Percentiles rank a stretch among this genome's conserved stretches.
phyloP scores from a whole-genome alignment of 2,329 filamentous ascomycete genomes.

The Fusarium papillatum region DNA sequence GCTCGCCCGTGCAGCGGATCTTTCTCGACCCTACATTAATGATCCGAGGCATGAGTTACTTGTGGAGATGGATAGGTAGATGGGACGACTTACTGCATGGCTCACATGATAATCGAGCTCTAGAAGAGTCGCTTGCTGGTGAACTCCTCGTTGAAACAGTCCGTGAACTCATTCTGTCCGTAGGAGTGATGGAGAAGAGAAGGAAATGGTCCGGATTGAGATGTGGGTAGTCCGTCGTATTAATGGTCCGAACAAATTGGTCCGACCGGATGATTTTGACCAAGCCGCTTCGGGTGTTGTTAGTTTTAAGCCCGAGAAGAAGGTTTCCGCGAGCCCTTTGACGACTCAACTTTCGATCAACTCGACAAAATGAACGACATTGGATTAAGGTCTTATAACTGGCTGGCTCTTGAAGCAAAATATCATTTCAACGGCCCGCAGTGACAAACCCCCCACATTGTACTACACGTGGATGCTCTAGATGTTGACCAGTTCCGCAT shows the following conservation, averaged over 20 bases:
- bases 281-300: neutral
- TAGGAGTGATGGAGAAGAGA: neutral
- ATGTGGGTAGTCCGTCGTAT: neutral
- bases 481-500: neutral
- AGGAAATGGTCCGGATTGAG: neutral
- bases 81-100: neutral
- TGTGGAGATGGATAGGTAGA: neutral
- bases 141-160: neutral
- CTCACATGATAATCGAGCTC: neutral
- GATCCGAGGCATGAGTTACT: neutral
- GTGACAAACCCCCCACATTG: too few relatives aligned
- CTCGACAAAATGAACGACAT: neutral
- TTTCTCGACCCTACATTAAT: neutral
- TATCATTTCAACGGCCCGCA: too few relatives aligned
- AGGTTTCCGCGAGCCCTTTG: neutral
- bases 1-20: neutral
- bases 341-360: neutral
- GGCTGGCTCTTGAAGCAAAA: too few relatives aligned
- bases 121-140: neutral
- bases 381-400: too few relatives aligned
- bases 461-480: neutral
- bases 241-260: neutral
- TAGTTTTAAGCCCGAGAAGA: neutral
- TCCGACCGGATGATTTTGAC: neutral
- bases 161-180: neutral